A percentile compares a stretch with the other conserved stretches of the same genome.
phyloP scores from a whole-genome alignment of 2,329 filamentous ascomycete species.

The Calonectria henricotiae region DNA sequence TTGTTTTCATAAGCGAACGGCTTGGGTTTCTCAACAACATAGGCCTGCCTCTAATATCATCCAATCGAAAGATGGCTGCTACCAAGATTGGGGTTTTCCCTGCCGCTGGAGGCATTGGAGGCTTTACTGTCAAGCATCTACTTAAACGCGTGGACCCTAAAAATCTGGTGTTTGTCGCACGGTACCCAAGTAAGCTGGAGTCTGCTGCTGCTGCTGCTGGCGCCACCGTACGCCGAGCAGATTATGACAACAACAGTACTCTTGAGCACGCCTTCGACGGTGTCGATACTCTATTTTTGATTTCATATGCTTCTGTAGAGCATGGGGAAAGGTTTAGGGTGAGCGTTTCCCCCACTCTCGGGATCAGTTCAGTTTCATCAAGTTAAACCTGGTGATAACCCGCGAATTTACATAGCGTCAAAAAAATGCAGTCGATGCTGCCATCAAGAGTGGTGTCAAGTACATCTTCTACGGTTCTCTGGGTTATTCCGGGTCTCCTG shows the following conservation, averaged over 20 bases:
- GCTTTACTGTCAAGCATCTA: not conserved
- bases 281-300: not conserved
- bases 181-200: not conserved
- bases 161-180: not conserved
- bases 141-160: not conserved
- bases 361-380: not conserved
- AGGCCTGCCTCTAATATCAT: not conserved
- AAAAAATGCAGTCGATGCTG: not conserved
- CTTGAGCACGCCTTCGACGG: constrained; percentile 1
- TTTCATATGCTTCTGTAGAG: not conserved
- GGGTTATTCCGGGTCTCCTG: not conserved
- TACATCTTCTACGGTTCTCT: constrained; percentile 7
- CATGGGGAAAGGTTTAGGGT: not conserved
- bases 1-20: no score
- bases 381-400: not conserved
- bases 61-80: not conserved
- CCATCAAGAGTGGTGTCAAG: constrained; percentile 1
- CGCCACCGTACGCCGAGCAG: not conserved
- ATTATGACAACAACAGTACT: not conserved
- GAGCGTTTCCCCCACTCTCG: not conserved
- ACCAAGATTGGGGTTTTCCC: constrained; percentile 6
- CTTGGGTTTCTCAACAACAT: not conserved
- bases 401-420: not conserved
- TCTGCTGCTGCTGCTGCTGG: not conserved
- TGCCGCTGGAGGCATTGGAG: constrained; percentile 1